A percentile compares a stretch with the other conserved stretches of the same genome.
Evolutionary conservation across 495 filamentous ascomycete genomes (phyloP).

Genomic region (Ramalina peruviana): DNA sequence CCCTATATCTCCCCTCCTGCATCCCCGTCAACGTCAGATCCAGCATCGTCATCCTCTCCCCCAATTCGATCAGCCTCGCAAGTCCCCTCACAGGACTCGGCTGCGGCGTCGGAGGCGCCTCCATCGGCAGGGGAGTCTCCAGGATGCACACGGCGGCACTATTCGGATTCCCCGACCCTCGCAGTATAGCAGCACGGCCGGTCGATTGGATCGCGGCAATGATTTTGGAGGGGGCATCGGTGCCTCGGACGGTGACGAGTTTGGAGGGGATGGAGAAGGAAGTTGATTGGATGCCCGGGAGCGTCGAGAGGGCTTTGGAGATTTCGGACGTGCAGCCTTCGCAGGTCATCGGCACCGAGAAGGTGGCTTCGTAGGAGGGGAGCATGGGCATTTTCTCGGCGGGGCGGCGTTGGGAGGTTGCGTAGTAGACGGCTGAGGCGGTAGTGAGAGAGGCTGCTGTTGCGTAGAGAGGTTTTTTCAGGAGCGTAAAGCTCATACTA

Average conservation of each 20-base stretch:
- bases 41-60: slow-evolving; percentile 59
- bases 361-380: slow-evolving; percentile 36
- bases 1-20: slow-evolving; percentile 65
- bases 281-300: slow-evolving; percentile 43
- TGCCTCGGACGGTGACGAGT: slow-evolving; percentile 33
- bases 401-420: neutral
- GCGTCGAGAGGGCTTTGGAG: slow-evolving; percentile 54
- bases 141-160: slow-evolving; percentile 92
- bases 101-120: slow-evolving; percentile 25
- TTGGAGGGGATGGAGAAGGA: slow-evolving; percentile 35
- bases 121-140: slow-evolving; percentile 58
- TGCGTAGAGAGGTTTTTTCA: slow-evolving; percentile 8
- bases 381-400: neutral
- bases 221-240: slow-evolving; percentile 74
- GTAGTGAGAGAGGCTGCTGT: slow-evolving; percentile 6
- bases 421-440: slow-evolving; percentile 5
- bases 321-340: slow-evolving; percentile 75
- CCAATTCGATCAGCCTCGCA: slow-evolving; percentile 69
- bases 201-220: slow-evolving; percentile 78
- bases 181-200: slow-evolving; percentile 84
- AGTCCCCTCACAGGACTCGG: slow-evolving; percentile 58
- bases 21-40: slow-evolving; percentile 82
- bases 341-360: slow-evolving; percentile 89
- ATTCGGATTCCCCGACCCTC: slow-evolving; percentile 73
- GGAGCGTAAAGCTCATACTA: slow-evolving; percentile 12